A percentile compares a stretch with the other conserved stretches of the same genome.
phyloP scores from a whole-genome alignment of 2,329 filamentous ascomycete genomes.

The Epichloe hybrida region DNA sequence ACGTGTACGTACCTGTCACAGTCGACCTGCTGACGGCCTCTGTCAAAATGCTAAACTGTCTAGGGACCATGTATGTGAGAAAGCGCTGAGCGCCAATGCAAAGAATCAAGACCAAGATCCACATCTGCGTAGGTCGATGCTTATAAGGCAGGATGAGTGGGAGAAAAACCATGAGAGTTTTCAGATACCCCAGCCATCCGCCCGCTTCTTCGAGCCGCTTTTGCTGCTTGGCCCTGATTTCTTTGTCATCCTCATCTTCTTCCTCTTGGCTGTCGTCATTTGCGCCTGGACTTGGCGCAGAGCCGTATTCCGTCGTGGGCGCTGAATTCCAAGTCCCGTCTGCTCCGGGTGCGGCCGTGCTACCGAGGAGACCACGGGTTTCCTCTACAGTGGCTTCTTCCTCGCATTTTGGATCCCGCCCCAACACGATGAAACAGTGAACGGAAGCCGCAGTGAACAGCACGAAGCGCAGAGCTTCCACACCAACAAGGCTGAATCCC shows the following conservation, averaged over 20 bases:
- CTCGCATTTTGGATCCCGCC: background rate
- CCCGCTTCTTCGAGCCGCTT: constrained; percentile 12
- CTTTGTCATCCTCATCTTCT: constrained; percentile 10
- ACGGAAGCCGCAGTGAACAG: background rate
- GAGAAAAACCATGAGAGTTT: constrained; percentile 12
- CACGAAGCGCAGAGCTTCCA: background rate
- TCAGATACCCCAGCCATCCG: constrained; percentile 14
- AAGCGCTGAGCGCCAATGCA: constrained; percentile 11
- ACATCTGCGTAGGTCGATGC: constrained; percentile 13
- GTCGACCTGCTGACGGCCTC: constrained; percentile 6
- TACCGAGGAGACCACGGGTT: constrained; percentile 1
- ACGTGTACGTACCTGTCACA: constrained; percentile 10
- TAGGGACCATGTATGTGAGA: constrained; percentile 13
- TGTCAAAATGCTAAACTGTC: constrained; percentile 13
- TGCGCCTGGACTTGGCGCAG: constrained; percentile 9
- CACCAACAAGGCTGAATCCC: background rate
- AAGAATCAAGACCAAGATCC: constrained; percentile 10
- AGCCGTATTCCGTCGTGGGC: constrained; percentile 3
- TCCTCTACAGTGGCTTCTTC: background rate
- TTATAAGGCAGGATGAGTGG: constrained; percentile 14
- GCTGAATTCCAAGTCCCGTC: background rate
- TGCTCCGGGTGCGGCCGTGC: background rate
- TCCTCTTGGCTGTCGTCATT: constrained; percentile 6
- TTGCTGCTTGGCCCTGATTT: constrained; percentile 12
- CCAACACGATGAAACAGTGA: background rate